Evolutionary conservation across 164 flowering plant species (phyloP), one percentile per base, ranked within the genome.

Genomic region (Kalanchoe fedtschenkoi): DNA sequence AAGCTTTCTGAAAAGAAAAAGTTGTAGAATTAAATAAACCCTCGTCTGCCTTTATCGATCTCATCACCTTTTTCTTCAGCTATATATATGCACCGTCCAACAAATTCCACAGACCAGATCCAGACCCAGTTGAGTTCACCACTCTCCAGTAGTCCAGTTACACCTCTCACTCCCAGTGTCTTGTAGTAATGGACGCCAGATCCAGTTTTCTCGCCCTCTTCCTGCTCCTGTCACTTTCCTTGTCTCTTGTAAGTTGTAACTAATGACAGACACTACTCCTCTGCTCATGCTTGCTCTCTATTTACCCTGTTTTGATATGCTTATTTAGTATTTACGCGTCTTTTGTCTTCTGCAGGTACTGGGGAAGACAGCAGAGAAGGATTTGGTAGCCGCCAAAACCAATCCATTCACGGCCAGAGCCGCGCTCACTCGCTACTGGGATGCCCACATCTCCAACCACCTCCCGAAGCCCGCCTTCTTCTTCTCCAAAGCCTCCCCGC

Each of bases 401-500:
- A 78, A 68, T 66, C 88, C 88, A 14, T 79, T 79, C 21, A 69
- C 80, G 1, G 66, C 81, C 0, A 81, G 63, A 70, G 80, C 85
- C 0, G 74, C 77, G 8, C 41, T 77, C 16, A 63, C 74, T 33
- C 76, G 88, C 1, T 79, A 83, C 66, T 83, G 88, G 88, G 76
- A 75, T 68, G 62, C 22, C 11, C 77, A 77, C 32, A 64, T 83
- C 32, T 71, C 79, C 55, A 72, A 67, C 67, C 42, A 68, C n/a
- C 59, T 66, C 34, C 70, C 81, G 0, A 76, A 60, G 26, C 71
- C 85, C 0, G 6, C 43, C 2, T 81, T 83, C 59, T 69, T 83
- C 2, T 71, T 83, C 65, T 77, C 81, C 34, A 81, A 79, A 65
- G 78, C 83, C 21, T 81, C 85, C 0, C 82, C 88, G 0, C 65